Conservation (phyloP, 225 moss, liverwort and hornwort genomes). For the Polytrichum commune region DNA sequence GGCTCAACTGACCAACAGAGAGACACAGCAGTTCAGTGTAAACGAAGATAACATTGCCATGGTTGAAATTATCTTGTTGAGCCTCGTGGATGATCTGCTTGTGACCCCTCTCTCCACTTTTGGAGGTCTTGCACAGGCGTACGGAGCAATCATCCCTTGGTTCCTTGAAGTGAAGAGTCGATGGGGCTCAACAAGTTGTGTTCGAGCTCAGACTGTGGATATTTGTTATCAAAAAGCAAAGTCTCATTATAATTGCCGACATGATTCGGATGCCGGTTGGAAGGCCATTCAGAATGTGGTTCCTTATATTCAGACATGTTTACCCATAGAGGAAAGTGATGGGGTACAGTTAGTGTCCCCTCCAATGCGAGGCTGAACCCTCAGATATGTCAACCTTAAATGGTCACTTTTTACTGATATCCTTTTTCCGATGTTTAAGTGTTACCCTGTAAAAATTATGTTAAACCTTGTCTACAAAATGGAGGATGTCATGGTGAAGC, state of each 20-base stretch:
- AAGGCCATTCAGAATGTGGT: slow-evolving; percentile 10
- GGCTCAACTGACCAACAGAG: slow-evolving; percentile 31
- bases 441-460: too few species aligned
- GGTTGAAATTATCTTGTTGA: slow-evolving; percentile 42
- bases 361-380: background rate
- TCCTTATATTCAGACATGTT: slow-evolving; percentile 32
- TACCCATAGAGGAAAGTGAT: slow-evolving; percentile 37
- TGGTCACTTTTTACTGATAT: too few species aligned
- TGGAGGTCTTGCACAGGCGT: slow-evolving; percentile 48
- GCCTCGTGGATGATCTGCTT: slow-evolving; percentile 46
- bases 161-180: slow-evolving; percentile 33
- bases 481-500: too few species aligned
- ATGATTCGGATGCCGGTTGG: slow-evolving; percentile 19
- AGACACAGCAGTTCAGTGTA: slow-evolving; percentile 27
- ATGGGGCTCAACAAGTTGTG: background rate
- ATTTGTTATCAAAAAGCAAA: slow-evolving; percentile 40
- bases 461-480: too few species aligned
- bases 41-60: slow-evolving; percentile 33
- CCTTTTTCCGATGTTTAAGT: too few species aligned
- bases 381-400: too few species aligned
- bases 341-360: slow-evolving; percentile 36
- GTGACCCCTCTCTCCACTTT: slow-evolving; percentile 47
- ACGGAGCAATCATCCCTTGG: slow-evolving; percentile 39
- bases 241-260: slow-evolving; percentile 22
- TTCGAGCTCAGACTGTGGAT: slow-evolving; percentile 29